A percentile compares a stretch with the other conserved stretches of the same genome.
These are phyloP conservation scores for Erodium texanum DNA, from an alignment of 441 rosid species.

Conservation along the genomic window DNA sequence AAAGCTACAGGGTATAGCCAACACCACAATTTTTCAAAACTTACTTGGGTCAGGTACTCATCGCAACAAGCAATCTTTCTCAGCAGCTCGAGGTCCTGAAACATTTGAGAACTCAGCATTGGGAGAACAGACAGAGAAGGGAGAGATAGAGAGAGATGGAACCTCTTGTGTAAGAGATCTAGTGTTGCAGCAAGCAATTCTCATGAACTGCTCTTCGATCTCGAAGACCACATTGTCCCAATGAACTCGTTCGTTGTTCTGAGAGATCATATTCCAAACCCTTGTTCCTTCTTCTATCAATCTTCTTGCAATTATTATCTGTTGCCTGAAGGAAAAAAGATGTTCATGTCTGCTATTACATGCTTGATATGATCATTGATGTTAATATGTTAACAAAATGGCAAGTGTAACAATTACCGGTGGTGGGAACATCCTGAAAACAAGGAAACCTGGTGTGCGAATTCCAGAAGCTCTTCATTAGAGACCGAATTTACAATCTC, in stretches of 20 bases:
- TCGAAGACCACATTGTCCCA: conserved; percentile 58
- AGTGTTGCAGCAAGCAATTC: conserved; percentile 52
- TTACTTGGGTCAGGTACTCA: conserved; percentile 63
- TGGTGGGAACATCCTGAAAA: too few species aligned
- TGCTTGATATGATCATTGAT: too few species aligned
- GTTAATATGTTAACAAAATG: too few species aligned
- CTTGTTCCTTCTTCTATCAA: conserved; percentile 78
- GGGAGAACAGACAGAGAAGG: background rate
- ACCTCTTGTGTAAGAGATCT: conserved; percentile 72
- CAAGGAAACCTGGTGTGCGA: background rate
- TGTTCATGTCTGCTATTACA: too few species aligned
- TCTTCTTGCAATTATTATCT: conserved; percentile 53
- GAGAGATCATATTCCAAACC: conserved; percentile 61
- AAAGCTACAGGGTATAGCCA: conserved; percentile 81
- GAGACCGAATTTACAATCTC: conserved; percentile 54
- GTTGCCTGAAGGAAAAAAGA: conserved; percentile 37
- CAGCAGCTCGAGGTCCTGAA: conserved; percentile 61
- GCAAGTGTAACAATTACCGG: too few species aligned
- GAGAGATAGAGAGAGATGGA: background rate
- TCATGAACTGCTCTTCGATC: conserved; percentile 73
- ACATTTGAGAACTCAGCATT: background rate
- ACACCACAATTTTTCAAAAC: conserved; percentile 82
- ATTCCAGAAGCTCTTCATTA: conserved; percentile 44
- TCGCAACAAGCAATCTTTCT: conserved; percentile 64
- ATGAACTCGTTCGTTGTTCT: conserved; percentile 44